phyloP scores from a whole-genome alignment of 768 basidiomycete species.

The Epithele typhae region DNA sequence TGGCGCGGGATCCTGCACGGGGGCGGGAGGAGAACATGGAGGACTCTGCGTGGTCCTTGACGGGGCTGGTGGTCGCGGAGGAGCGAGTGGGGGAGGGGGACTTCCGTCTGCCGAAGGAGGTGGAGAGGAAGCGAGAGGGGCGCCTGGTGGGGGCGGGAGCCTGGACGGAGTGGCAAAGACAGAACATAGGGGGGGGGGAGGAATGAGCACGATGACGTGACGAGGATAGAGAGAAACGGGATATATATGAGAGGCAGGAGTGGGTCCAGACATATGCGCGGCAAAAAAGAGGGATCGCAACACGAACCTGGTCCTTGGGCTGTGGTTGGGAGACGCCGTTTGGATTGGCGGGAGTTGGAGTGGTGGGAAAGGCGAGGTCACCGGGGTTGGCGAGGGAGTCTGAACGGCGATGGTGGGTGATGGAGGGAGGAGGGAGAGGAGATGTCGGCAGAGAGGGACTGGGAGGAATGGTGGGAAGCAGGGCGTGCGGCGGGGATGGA shows the following conservation, averaged over 20 bases:
- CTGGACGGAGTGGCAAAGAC: conserved; percentile 4
- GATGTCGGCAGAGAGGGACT: conserved; percentile 5
- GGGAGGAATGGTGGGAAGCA: conserved; percentile 10
- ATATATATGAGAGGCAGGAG: conserved; percentile 1
- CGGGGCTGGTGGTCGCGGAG: conserved; percentile 16
- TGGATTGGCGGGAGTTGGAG: conserved; percentile 4
- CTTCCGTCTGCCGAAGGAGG: conserved; percentile 20
- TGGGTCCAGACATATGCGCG: background rate
- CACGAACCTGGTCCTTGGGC: conserved; percentile 26
- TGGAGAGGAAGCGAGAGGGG: conserved; percentile 25
- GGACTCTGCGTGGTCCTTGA: conserved; percentile 14
- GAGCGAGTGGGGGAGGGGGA: conserved; percentile 26
- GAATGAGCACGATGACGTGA: conserved; percentile 7
- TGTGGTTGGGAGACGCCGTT: conserved; percentile 3
- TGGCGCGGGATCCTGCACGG: conserved; percentile 15
- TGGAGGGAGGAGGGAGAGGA: conserved; percentile 10
- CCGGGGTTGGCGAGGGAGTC: conserved; percentile 10
- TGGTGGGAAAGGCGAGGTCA: conserved; percentile 10
- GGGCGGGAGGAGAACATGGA: conserved; percentile 20
- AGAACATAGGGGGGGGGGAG: conserved; percentile 3
- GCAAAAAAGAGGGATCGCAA: conserved; percentile 4
- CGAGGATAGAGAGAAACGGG: conserved; percentile 1
- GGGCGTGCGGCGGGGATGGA: conserved; percentile 16
- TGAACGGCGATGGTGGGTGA: conserved; percentile 15
- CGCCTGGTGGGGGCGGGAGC: conserved; percentile 21